phyloP scores from a whole-genome alignment of 2,329 filamentous ascomycete species.

The Ceratocystis colombiana region DNA sequence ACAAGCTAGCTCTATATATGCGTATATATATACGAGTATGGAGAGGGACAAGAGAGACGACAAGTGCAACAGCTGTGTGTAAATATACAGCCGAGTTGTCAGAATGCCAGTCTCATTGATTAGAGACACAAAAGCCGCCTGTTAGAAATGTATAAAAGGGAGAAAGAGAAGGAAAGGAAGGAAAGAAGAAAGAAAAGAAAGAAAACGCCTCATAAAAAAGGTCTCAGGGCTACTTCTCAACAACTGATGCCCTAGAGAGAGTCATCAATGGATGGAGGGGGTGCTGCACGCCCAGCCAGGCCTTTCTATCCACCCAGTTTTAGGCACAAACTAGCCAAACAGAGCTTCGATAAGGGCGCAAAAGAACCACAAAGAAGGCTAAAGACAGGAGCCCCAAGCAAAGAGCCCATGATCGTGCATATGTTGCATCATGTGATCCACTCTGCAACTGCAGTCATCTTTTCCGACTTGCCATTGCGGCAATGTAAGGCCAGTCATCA shows the following conservation, averaged over 20 bases:
- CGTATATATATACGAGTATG: background rate
- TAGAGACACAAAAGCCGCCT: background rate
- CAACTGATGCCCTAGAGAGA: conserved; percentile 1
- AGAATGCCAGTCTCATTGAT: background rate
- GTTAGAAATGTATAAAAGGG: background rate
- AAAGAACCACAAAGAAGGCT: conserved; percentile 9
- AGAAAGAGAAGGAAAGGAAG: background rate
- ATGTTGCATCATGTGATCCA: conserved; percentile 11
- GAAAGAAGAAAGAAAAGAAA: background rate
- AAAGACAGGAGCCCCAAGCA: background rate
- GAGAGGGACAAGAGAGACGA: too few relatives aligned
- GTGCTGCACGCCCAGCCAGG: conserved; percentile 3
- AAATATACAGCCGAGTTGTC: background rate
- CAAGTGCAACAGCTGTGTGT: too few relatives aligned
- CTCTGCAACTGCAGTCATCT: background rate
- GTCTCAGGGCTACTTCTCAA: background rate
- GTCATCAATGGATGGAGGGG: conserved; percentile 12
- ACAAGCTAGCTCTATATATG: background rate
- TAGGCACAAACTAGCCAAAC: conserved; percentile 11
- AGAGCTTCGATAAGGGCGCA: conserved; percentile 2
- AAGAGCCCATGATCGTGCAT: background rate
- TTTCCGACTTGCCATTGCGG: background rate
- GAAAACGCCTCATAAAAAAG: conserved; percentile 16
- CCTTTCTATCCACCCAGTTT: conserved; percentile 11
- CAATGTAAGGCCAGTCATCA: background rate